Percentiles rank a stretch among this genome's conserved stretches.
phyloP scores from a whole-genome alignment of 2,329 filamentous ascomycete species.

The Trichoderma simmonsii region DNA sequence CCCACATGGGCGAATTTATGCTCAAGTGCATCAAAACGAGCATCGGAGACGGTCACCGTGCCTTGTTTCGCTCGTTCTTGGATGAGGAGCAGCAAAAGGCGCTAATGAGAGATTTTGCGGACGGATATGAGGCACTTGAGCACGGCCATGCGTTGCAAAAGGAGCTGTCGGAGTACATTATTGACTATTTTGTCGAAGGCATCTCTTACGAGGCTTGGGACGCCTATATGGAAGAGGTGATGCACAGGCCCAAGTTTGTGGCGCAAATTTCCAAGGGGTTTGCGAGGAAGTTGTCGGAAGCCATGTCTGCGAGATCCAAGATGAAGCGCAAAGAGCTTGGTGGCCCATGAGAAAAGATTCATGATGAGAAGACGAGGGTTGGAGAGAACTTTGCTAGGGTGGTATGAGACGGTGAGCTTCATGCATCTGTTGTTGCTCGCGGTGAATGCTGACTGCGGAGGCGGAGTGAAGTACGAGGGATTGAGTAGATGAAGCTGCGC shows the following conservation, averaged over 20 bases:
- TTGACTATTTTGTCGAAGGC: constrained; percentile 35
- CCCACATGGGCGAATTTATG: constrained; percentile 30
- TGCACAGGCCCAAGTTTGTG: constrained; percentile 31
- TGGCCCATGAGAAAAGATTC: constrained; percentile 20
- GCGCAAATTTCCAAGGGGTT: constrained; percentile 32
- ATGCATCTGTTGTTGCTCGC: neutral
- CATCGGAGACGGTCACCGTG: constrained; percentile 34
- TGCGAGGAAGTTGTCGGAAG: constrained; percentile 29
- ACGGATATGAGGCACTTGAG: constrained; percentile 34
- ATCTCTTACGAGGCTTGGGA: constrained; percentile 31
- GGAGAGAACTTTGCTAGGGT: neutral
- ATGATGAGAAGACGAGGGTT: neutral
- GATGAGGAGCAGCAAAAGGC: constrained; percentile 30
- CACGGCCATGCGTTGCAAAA: constrained; percentile 24
- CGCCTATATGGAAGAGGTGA: constrained; percentile 25
- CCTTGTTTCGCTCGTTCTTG: constrained; percentile 28
- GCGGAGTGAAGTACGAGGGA: neutral
- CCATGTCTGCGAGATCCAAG: constrained; percentile 24
- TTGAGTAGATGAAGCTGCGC: neutral
- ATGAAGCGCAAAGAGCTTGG: constrained; percentile 31
- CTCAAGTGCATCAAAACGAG: constrained; percentile 29
- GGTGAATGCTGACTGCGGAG: neutral
- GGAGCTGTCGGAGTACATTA: constrained; percentile 25
- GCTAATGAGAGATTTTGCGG: constrained; percentile 35
- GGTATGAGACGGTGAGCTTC: neutral